These are phyloP conservation scores for Pseudisothecium myosuroides DNA, from an alignment of 225 moss, liverwort and hornwort genomes.

Conservation along the genomic window DNA sequence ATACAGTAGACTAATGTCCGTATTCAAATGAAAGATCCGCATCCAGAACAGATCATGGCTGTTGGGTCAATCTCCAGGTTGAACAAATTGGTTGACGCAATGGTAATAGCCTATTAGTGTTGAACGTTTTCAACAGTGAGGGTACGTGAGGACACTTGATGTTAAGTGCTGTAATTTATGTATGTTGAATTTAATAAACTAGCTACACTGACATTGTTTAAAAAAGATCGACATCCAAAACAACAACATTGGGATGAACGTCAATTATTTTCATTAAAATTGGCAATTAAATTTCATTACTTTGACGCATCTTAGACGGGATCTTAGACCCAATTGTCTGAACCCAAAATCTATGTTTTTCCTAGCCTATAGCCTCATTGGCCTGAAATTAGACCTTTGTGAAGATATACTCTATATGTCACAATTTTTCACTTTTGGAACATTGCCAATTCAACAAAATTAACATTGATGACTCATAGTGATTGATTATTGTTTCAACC, in stretches of 20 bases:
- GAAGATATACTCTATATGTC: background rate
- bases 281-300: background rate
- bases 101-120: no score
- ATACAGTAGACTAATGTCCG: background rate
- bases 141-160: background rate
- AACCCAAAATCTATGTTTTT: background rate
- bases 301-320: no score
- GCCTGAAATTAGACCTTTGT: background rate
- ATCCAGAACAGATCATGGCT: background rate
- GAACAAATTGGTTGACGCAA: background rate
- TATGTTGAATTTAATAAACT: background rate
- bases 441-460: background rate
- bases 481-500: background rate
- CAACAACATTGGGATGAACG: background rate
- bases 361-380: background rate
- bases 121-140: background rate
- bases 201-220: background rate
- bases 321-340: rapidly evolving
- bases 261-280: background rate
- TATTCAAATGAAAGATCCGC: background rate
- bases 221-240: background rate
- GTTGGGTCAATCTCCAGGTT: background rate
- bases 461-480: background rate
- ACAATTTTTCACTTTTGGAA: background rate
- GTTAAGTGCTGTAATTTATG: background rate